Conservation (phyloP, 2,329 filamentous ascomycete species). For the Epichloe sibirici region DNA sequence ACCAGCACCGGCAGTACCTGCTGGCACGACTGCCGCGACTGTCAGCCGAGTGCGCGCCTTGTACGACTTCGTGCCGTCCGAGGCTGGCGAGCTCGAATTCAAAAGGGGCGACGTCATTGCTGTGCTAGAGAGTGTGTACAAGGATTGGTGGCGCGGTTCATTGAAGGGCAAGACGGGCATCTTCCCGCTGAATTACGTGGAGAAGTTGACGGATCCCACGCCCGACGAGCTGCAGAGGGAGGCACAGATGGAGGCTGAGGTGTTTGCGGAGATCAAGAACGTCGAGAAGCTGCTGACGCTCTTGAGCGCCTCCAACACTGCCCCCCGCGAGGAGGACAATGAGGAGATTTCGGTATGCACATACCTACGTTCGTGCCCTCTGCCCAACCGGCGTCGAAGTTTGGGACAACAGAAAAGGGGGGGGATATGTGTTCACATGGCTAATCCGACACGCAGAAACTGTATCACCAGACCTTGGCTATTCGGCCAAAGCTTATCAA, state of each 20-base stretch:
- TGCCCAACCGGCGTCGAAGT: too few species aligned
- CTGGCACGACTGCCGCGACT: constrained; percentile 88
- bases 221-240: constrained; percentile 88
- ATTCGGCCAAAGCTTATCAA: constrained; percentile 96
- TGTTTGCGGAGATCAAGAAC: constrained; percentile 53
- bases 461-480: constrained; percentile 84
- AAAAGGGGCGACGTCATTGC: constrained; percentile 95
- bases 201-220: constrained; percentile 91
- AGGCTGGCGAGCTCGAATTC: constrained; percentile 90
- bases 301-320: constrained; percentile 74
- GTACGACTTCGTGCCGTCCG: constrained; percentile 89
- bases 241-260: constrained; percentile 80
- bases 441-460: constrained; percentile 40
- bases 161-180: constrained; percentile 91
- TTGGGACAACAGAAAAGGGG: too few species aligned
- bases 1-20: constrained; percentile 45
- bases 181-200: constrained; percentile 96
- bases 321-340: constrained; percentile 77
- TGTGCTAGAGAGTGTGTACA: constrained; percentile 93
- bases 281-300: constrained; percentile 67
- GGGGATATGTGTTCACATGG: neutral
- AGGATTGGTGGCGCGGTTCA: constrained; percentile 98
- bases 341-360: constrained; percentile 80
- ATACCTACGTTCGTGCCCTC: too few species aligned
- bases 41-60: constrained; percentile 88